Evolutionary conservation across 2,329 filamentous ascomycete species (phyloP).

Genomic region (Neopestalotiopsis clavispora): DNA sequence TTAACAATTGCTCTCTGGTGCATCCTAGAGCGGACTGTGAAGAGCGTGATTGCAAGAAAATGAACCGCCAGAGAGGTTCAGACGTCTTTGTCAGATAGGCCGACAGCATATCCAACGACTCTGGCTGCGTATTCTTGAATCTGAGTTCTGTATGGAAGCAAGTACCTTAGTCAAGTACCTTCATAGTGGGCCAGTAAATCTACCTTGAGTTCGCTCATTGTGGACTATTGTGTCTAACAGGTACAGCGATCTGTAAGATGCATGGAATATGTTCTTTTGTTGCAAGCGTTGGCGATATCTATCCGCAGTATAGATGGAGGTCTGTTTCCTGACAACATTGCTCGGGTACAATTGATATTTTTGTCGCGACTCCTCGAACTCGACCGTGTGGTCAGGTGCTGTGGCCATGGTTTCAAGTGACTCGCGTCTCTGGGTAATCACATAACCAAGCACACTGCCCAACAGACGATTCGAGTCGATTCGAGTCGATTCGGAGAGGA

Average conservation of each 20-base stretch:
- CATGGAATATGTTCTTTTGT: conserved; percentile 19
- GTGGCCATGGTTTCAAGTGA: background rate
- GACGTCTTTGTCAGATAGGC: background rate
- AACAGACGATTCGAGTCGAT: too few species aligned
- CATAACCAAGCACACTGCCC: background rate
- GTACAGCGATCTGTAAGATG: conserved; percentile 15
- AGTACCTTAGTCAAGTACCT: background rate
- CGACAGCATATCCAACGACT: background rate
- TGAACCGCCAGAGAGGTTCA: conserved; percentile 18
- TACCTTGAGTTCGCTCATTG: conserved; percentile 1
- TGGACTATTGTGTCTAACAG: background rate
- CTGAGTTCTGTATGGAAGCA: background rate
- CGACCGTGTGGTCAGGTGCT: background rate
- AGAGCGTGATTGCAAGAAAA: conserved; percentile 22
- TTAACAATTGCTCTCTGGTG: conserved; percentile 24
- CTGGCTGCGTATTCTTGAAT: background rate
- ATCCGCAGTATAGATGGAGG: conserved; percentile 21
- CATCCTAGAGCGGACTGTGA: conserved; percentile 25
- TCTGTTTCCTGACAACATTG: conserved; percentile 23
- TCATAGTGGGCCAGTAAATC: background rate
- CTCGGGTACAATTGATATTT: conserved; percentile 17
- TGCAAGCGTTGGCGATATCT: conserved; percentile 19
- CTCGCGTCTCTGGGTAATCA: background rate
- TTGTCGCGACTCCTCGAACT: conserved; percentile 6
- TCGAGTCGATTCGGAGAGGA: too few species aligned